A percentile compares a stretch with the other conserved stretches of the same genome.
Evolutionary conservation across 1,139 yeast species (phyloP).

Genomic region (Scheffersomyces insectosa): DNA sequence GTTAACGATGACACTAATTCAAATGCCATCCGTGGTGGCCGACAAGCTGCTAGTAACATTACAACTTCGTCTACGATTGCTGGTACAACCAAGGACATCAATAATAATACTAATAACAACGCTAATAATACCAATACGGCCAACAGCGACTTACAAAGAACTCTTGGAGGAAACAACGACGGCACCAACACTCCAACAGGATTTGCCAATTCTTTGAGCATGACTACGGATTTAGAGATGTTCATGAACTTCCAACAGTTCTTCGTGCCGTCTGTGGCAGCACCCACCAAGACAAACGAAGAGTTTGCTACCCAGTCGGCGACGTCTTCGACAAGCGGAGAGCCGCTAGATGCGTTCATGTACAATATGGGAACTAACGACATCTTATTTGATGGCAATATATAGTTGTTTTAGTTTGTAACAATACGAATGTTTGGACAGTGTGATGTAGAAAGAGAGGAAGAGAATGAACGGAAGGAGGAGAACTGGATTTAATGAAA

Average conservation of each 20-base stretch:
- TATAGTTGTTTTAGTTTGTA: conserved; percentile 4
- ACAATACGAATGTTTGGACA: too few species aligned
- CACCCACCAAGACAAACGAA: conserved; percentile 8
- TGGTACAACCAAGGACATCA: too few species aligned
- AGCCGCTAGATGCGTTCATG: conserved; percentile 19
- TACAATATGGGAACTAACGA: conserved; percentile 22
- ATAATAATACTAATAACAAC: not conserved
- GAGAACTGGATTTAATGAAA: too few species aligned
- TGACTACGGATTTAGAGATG: conserved; percentile 12
- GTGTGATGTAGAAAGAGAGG: too few species aligned
- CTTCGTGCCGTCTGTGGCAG: conserved; percentile 16
- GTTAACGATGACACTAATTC: too few species aligned
- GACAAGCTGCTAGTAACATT: too few species aligned
- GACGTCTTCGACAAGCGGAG: conserved; percentile 10
- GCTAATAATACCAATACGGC: not conserved
- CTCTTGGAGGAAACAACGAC: not conserved
- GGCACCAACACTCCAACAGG: not conserved
- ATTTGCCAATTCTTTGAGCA: not conserved
- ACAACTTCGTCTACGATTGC: too few species aligned
- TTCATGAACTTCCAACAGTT: conserved; percentile 21
- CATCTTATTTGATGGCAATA: conserved; percentile 20
- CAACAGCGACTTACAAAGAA: not conserved
- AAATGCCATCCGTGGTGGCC: too few species aligned
- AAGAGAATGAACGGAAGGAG: too few species aligned
- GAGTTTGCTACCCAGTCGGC: conserved; percentile 10